Percentiles rank a stretch among this genome's conserved stretches.
phyloP scores from a whole-genome alignment of 345 rosid genomes.

The Lepidium sativum region DNA sequence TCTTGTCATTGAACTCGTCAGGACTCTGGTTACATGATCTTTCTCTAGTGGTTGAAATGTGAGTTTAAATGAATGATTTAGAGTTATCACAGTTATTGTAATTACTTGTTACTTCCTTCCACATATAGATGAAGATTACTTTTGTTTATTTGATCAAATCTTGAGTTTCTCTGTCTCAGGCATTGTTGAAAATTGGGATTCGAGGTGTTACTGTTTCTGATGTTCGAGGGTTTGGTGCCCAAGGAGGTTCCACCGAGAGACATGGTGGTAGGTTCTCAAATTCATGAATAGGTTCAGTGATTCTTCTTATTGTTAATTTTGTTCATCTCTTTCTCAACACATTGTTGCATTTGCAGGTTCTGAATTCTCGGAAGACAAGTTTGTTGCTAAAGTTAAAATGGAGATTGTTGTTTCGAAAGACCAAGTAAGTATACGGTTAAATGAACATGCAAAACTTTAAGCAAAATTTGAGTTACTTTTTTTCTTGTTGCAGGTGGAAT shows the following conservation, averaged over 20 bases:
- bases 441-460: not conserved
- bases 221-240: slow-evolving; percentile 85
- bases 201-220: slow-evolving; percentile 87
- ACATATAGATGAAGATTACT: not conserved
- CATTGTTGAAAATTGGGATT: slow-evolving; percentile 65
- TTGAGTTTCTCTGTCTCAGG: slow-evolving; percentile 33
- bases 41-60: not conserved
- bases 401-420: slow-evolving; percentile 75
- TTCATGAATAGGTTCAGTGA: not conserved
- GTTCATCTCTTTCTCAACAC: not conserved
- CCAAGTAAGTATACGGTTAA: slow-evolving; percentile 38
- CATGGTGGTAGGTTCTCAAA: slow-evolving; percentile 54
- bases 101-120: not conserved
- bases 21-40: not conserved
- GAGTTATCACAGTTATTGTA: not conserved
- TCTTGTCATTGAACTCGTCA: not conserved
- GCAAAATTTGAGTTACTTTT: not conserved
- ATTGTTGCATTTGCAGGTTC: slow-evolving; percentile 42
- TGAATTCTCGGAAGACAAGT: slow-evolving; percentile 83
- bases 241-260: slow-evolving; percentile 82
- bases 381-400: slow-evolving; percentile 77
- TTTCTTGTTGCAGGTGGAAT: slow-evolving; percentile 50
- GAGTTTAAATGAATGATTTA: not conserved
- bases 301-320: not conserved
- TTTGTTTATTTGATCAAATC: not conserved